Base-by-base conservation (phyloP, 1,139 yeast genomes). In the Sugiyamaella novakii region DNA sequence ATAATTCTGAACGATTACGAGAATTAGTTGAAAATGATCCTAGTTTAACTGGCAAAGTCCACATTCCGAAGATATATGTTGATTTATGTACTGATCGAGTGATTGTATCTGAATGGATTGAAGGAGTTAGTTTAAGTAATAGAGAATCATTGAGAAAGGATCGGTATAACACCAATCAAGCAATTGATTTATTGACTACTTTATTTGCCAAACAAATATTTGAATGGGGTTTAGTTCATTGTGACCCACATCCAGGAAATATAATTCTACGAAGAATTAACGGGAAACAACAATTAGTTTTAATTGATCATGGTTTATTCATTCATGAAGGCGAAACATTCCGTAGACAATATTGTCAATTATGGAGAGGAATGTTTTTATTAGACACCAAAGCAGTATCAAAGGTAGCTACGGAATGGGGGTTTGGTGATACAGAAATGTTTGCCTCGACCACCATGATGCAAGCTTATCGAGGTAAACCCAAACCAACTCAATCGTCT, bases 171-270 rank as follows among this genome's bases (percentile, higher is more conserved):
- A 66, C 77, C 17, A 59, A 68, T 15, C 55, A 63, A 12, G 70
- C 81, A 15, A 75, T 84, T 79, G 66, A 71, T 15, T 78, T 76
- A 50, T 77, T 84, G 55, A 66, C 82, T 38, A 70, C 71, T 27
- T 70, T 82, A 12, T 83, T 83, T 56, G 81, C 87, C 5, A 77
- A 78, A 51, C 91, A 84, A 69, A 82, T 84, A 25, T 86, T 84
- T 64, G 72, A 76, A 36, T 85, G 87, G 78, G 94, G 94, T 5
- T 74, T 80, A 52, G 81, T 86, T 12, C 94, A 86, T 64, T 80
- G 89, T 46, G 95, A 86, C 63, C 87, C 92, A 5, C 95, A 86
- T 61, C 94, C 94, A 1, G 95, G 95, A 3, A 86, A 86, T 61
- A 66, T 86, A 53, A 63, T 85, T 51, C 78, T 81, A 2, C 68